These are phyloP conservation scores for Leptographium wingfieldii DNA, from an alignment of 2,329 filamentous ascomycete genomes.

Conservation along the genomic window DNA sequence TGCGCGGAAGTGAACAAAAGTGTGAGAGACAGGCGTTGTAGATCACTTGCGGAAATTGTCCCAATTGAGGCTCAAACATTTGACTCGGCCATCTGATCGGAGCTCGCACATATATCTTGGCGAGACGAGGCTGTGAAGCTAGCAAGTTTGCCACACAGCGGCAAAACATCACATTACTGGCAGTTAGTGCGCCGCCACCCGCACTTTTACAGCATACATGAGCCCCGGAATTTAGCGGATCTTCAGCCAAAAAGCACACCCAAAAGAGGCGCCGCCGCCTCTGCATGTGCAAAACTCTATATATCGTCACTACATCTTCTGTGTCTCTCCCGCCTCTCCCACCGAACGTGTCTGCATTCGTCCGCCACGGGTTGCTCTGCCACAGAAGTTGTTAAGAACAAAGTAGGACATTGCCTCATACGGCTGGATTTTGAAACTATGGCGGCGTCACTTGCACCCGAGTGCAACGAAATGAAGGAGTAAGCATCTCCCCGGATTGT, in stretches of 20 bases:
- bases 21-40: too few species aligned
- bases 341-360: neutral
- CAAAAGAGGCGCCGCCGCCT: neutral
- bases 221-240: neutral
- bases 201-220: neutral
- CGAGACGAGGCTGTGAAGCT: neutral
- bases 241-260: neutral
- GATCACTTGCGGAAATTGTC: too few species aligned
- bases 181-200: neutral
- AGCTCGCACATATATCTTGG: neutral
- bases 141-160: neutral
- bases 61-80: neutral
- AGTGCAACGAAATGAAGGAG: constrained; percentile 96
- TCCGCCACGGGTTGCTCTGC: neutral
- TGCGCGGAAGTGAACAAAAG: neutral
- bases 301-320: neutral
- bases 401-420: neutral
- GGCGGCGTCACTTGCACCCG: constrained; percentile 88
- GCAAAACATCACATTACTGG: neutral
- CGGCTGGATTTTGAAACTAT: constrained; percentile 31
- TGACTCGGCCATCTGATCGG: neutral
- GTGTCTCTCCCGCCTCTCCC: neutral
- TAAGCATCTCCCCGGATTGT: constrained; percentile 30
- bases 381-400: neutral
- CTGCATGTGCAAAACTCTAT: neutral